A percentile compares a stretch with the other conserved stretches of the same genome.
Evolutionary conservation across 2,329 filamentous ascomycete species (phyloP).

Genomic region (Alternaria arbusti): DNA sequence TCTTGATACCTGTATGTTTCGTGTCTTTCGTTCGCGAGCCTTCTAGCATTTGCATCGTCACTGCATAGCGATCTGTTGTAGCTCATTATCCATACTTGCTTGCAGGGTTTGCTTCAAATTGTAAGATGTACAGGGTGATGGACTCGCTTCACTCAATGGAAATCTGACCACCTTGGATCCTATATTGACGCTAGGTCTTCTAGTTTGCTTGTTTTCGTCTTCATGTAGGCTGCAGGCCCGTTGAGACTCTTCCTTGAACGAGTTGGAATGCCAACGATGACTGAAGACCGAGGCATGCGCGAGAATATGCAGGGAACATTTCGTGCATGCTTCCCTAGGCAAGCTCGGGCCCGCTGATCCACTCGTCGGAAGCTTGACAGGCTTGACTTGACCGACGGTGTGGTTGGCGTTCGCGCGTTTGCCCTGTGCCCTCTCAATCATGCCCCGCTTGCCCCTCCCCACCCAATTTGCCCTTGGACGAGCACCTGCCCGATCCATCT

Average conservation of each 20-base stretch:
- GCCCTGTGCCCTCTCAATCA: conserved; percentile 5
- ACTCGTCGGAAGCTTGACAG: conserved; percentile 7
- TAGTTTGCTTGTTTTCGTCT: accelerated
- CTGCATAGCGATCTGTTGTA: conserved; percentile 22
- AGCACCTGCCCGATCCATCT: conserved; percentile 41
- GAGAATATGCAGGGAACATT: background rate
- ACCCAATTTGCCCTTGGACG: conserved; percentile 11
- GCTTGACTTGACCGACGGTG: conserved; percentile 4
- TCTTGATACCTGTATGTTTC: background rate
- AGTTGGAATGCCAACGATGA: background rate
- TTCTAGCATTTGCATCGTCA: conserved; percentile 23
- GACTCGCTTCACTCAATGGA: background rate
- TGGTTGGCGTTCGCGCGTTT: conserved; percentile 3
- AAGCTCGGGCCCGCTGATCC: conserved; percentile 2
- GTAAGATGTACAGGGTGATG: background rate
- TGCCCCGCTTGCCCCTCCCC: conserved; percentile 33
- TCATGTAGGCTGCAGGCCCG: background rate
- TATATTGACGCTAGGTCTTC: background rate
- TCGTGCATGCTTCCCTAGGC: background rate
- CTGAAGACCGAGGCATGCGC: background rate
- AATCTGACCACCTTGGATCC: background rate
- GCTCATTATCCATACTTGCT: background rate
- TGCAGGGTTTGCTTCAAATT: background rate
- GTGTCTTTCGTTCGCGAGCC: background rate
- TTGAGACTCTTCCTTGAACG: background rate